Conservation (phyloP, 1,139 yeast genomes). For the Nakaseomyces delphensis region DNA sequence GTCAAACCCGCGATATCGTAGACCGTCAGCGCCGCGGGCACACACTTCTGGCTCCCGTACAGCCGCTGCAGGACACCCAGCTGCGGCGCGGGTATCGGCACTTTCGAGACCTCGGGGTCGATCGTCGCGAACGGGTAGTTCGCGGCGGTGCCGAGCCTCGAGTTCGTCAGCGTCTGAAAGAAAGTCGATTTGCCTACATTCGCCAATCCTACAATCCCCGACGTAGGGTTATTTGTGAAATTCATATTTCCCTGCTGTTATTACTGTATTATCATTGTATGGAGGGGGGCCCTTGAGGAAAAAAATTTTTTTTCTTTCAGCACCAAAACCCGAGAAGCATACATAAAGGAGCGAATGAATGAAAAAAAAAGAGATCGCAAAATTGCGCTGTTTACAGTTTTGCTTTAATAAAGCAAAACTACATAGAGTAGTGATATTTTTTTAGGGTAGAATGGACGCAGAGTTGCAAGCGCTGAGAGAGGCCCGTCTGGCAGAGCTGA, state of each 20-base stretch:
- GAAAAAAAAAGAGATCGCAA: too few species aligned
- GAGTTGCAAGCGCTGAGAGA: constrained; percentile 84
- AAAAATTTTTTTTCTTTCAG: too few species aligned
- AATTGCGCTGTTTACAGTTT: too few species aligned
- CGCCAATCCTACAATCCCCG: constrained; percentile 64
- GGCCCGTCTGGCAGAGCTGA: constrained; percentile 78
- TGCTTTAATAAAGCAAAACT: too few species aligned
- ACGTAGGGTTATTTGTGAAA: constrained; percentile 24
- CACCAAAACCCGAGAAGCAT: not conserved
- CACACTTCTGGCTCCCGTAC: constrained; percentile 43
- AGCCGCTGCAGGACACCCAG: constrained; percentile 40
- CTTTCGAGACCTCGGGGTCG: constrained; percentile 60
- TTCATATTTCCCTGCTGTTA: constrained; percentile 11
- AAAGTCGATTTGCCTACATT: constrained; percentile 69
- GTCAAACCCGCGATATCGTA: constrained; percentile 72
- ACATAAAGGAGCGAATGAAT: too few species aligned
- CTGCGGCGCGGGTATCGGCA: constrained; percentile 46
- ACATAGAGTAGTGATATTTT: too few species aligned
- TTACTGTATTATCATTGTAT: too few species aligned
- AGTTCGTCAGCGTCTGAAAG: constrained; percentile 63
- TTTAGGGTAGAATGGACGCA: too few species aligned
- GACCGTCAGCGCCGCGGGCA: constrained; percentile 51
- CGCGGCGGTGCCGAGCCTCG: constrained; percentile 64
- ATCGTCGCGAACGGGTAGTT: constrained; percentile 77
- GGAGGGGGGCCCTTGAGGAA: too few species aligned